Base-by-base conservation (phyloP, 768 basidiomycete species). In the Psilocybe subaeruginosa region DNA sequence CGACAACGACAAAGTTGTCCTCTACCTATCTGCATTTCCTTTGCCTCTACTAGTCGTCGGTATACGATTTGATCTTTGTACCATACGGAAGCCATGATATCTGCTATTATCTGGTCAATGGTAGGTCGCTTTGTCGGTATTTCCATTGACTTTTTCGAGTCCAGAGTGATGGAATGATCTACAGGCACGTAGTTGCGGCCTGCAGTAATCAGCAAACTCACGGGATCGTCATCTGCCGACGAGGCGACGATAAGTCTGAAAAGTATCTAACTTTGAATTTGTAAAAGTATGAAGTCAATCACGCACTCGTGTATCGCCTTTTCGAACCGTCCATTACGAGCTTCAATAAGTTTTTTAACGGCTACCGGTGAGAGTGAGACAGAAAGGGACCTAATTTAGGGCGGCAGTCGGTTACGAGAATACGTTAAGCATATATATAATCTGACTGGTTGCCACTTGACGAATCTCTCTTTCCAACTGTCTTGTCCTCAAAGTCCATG, bases 111-210 rank as follows among this genome's bases (percentile, higher is more conserved):
- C 4, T 75, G 72, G 11, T 80, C 74, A 5, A 95, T 84, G 0
- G 87, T 75, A 29, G 82, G 84, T 16, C 93, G 81, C 29, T 83
- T 74, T 27, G 80, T 74, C 2, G 82, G 82, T 30, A 80, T 65
- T 8, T 54, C 60, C 11, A 63, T 62, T 60, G 53, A 58, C 37
- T 51, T 55, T 30, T 66, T 49, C 23, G 23, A 23, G 11, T 53
- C 37, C 14, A 46, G n/a, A 50, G 65, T 48, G 50, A 59, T 11
- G 55, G 69, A 73, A 5, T 89, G 88, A 65, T 90, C 80, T 29
- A 90, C 76, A 2, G 94, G 94, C 8, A 95, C 79, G 64, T 91
- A 87, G 29, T 86, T 86, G 27, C 78, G 79, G 2, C 87, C 89
- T 23, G 91, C 92, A 5, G 82, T 81, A 70, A 87, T 81, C 6